phyloP scores from a whole-genome alignment of 176 grass and related monocot species.

The Cenchrus purpureus region DNA sequence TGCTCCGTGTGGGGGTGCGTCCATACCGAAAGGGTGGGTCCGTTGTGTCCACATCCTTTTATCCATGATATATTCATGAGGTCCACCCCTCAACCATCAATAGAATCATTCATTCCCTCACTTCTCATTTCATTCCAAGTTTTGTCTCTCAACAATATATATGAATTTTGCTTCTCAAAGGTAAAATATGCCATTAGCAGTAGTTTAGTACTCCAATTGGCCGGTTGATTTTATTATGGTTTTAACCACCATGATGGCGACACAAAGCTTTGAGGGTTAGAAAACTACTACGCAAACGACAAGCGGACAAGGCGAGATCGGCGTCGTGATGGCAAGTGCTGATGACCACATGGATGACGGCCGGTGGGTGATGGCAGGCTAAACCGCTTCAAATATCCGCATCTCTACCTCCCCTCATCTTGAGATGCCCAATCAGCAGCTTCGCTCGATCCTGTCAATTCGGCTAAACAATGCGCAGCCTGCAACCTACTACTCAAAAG shows the following conservation, averaged over 20 bases:
- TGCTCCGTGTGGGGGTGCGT: too few relatives aligned
- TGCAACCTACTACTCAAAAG: background rate
- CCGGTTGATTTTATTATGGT: background rate
- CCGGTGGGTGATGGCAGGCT: background rate
- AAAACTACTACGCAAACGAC: background rate
- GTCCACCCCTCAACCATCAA: too few relatives aligned
- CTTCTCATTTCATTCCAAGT: too few relatives aligned
- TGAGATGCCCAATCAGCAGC: background rate
- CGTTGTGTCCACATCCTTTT: too few relatives aligned
- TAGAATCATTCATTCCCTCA: too few relatives aligned
- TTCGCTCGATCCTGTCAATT: background rate
- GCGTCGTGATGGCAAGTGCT: background rate
- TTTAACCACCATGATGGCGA: conserved; percentile 7
- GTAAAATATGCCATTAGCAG: background rate
- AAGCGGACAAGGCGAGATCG: background rate
- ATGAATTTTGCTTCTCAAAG: background rate
- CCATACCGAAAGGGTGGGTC: too few relatives aligned
- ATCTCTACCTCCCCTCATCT: conserved; percentile 4
- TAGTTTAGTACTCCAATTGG: background rate
- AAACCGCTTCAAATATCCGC: conserved; percentile 31
- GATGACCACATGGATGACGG: conserved; percentile 3
- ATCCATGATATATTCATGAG: too few relatives aligned
- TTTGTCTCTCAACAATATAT: too few relatives aligned
- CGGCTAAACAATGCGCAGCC: background rate
- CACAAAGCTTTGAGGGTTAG: background rate